Percentiles rank a stretch among this genome's conserved stretches.
Conservation (phyloP, 1,139 yeast genomes). For the Kodamaea arcana region DNA sequence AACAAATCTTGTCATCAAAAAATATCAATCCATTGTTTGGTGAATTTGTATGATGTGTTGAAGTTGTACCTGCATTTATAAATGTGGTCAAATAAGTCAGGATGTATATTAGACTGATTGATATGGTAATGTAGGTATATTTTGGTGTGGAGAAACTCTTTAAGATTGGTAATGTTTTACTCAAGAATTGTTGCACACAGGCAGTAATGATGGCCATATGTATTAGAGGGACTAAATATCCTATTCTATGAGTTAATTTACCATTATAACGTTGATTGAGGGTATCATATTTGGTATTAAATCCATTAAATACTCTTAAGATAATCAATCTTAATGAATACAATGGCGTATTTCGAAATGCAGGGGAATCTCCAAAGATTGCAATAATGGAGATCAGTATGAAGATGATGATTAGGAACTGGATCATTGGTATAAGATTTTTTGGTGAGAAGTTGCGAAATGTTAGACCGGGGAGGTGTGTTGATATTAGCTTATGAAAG, state of each 20-base stretch:
- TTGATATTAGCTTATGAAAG: too few relatives aligned
- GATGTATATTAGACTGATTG: slow-evolving; percentile 34
- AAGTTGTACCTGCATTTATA: slow-evolving; percentile 52
- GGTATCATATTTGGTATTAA: slow-evolving; percentile 5
- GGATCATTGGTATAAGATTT: too few relatives aligned
- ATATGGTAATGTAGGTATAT: slow-evolving; percentile 19
- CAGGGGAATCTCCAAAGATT: slow-evolving; percentile 55
- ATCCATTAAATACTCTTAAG: slow-evolving; percentile 4
- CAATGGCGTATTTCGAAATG: slow-evolving; percentile 34
- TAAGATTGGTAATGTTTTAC: slow-evolving; percentile 31
- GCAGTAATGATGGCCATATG: slow-evolving; percentile 41
- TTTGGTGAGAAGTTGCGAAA: too few relatives aligned
- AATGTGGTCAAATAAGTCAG: slow-evolving; percentile 40
- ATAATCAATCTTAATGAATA: slow-evolving; percentile 17
- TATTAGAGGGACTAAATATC: slow-evolving; percentile 49
- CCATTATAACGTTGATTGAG: slow-evolving; percentile 15
- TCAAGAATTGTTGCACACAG: slow-evolving; percentile 48
- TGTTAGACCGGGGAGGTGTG: too few relatives aligned
- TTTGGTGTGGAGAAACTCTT: slow-evolving; percentile 7
- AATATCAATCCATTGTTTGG: slow-evolving; percentile 57
- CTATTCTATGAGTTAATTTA: slow-evolving; percentile 16
- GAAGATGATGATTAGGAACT: slow-evolving; percentile 5
- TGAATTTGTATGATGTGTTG: slow-evolving; percentile 12
- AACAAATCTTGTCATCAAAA: slow-evolving; percentile 36
- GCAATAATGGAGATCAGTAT: slow-evolving; percentile 15